Percentiles rank a stretch among this genome's conserved stretches.
Conservation (phyloP, 2,329 filamentous ascomycete species). For the Nakataea oryzae region DNA sequence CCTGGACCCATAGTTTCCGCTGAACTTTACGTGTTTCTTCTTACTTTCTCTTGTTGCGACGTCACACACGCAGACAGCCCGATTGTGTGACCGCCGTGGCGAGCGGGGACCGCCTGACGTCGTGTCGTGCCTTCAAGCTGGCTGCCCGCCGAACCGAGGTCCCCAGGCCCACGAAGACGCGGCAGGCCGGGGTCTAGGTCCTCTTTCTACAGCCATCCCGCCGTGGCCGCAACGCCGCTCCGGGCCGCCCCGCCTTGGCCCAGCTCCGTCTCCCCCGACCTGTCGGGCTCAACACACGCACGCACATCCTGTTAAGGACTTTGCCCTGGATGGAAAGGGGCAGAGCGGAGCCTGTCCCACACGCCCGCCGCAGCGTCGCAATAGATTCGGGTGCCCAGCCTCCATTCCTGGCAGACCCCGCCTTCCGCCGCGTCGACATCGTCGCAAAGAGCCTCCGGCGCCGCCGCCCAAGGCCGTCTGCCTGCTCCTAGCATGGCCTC, state of each 20-base stretch:
- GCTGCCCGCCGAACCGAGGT: not conserved
- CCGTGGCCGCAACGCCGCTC: not conserved
- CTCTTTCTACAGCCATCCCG: not conserved
- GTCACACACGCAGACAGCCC: too few species aligned
- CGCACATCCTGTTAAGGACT: too few species aligned
- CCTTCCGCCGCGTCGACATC: too few species aligned
- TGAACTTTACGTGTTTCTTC: not conserved
- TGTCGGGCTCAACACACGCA: too few species aligned
- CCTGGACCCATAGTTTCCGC: not conserved
- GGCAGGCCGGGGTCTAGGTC: not conserved
- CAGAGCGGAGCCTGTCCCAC: not conserved
- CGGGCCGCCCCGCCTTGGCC: not conserved
- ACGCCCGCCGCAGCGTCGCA: not conserved
- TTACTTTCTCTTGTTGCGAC: not conserved
- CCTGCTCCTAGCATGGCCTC: constrained; percentile 13
- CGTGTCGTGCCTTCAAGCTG: not conserved
- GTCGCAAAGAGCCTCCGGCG: too few species aligned
- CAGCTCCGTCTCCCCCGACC: not conserved
- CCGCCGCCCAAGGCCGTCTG: too few species aligned
- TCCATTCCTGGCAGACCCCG: not conserved
- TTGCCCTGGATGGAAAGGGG: not conserved
- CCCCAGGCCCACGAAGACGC: too few species aligned
- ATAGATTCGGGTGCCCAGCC: not conserved
- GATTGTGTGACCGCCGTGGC: not conserved
- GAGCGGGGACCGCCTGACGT: not conserved